Percentiles rank a stretch among this genome's conserved stretches.
phyloP scores from a whole-genome alignment of 148 eudicot species.

The Cornus controversa region DNA sequence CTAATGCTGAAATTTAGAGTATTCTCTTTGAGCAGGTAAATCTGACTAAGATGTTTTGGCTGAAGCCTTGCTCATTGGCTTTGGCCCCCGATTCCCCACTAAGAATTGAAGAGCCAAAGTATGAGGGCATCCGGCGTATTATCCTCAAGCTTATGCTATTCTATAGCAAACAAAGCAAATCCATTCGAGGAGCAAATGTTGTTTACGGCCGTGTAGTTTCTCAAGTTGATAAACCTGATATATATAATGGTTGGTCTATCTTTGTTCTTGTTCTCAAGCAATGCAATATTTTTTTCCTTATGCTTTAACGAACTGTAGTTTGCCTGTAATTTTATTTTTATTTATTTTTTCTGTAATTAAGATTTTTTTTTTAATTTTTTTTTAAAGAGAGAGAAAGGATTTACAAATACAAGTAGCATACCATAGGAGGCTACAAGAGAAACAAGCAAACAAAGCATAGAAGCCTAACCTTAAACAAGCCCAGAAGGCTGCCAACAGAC shows the following conservation, averaged over 20 bases:
- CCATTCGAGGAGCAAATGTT: constrained; percentile 84
- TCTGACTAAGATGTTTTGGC: constrained; percentile 87
- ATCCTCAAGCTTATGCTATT: constrained; percentile 75
- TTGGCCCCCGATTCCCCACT: constrained; percentile 79
- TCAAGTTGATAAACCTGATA: constrained; percentile 83
- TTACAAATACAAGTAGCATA: too few species aligned
- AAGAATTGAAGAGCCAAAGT: constrained; percentile 79
- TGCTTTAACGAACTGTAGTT: background rate
- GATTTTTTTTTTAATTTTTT: too few species aligned
- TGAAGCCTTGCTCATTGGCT: constrained; percentile 83
- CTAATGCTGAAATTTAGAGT: background rate
- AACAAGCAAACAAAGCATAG: too few species aligned
- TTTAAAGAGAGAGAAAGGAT: too few species aligned
- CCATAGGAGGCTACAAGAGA: too few species aligned
- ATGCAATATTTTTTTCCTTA: background rate
- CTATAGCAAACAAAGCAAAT: constrained; percentile 89
- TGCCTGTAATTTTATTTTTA: background rate
- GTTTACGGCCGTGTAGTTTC: constrained; percentile 69
- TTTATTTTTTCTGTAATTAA: too few species aligned
- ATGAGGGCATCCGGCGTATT: constrained; percentile 65
- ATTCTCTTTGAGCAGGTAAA: constrained; percentile 49
- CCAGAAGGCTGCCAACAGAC: too few species aligned
- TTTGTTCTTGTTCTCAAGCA: background rate
- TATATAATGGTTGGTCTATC: constrained; percentile 66
- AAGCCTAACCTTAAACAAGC: too few species aligned